A percentile compares a stretch with the other conserved stretches of the same genome.
These are phyloP conservation scores for Capronia coronata DNA, from an alignment of 2,329 filamentous ascomycete genomes.

Conservation along the genomic window DNA sequence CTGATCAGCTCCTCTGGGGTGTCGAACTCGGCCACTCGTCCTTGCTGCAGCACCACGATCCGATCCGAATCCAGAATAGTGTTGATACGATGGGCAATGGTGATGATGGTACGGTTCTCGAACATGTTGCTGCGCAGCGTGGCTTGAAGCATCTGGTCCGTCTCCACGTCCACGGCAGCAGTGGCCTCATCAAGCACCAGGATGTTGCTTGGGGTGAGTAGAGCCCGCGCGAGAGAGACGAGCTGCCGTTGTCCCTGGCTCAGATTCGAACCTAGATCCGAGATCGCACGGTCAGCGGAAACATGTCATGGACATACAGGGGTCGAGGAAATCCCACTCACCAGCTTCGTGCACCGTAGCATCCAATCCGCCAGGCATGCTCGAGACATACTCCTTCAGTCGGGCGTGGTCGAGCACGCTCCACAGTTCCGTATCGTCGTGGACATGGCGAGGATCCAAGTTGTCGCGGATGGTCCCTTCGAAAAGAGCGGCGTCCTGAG, in stretches of 20 bases:
- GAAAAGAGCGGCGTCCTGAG: conserved; percentile 93
- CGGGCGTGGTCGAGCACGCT: conserved; percentile 90
- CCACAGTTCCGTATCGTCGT: conserved; percentile 96
- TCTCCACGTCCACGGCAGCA: conserved; percentile 65
- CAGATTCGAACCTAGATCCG: conserved; percentile 70
- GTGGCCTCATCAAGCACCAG: conserved; percentile 96
- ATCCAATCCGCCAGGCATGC: conserved; percentile 84
- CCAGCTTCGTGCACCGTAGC: conserved; percentile 89
- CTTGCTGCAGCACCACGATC: conserved; percentile 88
- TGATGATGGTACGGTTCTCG: conserved; percentile 90
- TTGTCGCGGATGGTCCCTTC: conserved; percentile 92
- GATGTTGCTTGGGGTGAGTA: conserved; percentile 94
- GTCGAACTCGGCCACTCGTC: conserved; percentile 87
- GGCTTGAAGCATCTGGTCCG: conserved; percentile 58
- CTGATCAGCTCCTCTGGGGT: conserved; percentile 71
- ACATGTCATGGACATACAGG: conserved; percentile 7
- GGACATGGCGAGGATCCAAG: conserved; percentile 85
- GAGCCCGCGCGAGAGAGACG: conserved; percentile 83
- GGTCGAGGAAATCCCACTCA: conserved; percentile 44
- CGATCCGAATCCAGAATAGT: conserved; percentile 86
- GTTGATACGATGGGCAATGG: conserved; percentile 96
- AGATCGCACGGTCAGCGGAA: conserved; percentile 11
- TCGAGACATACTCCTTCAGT: conserved; percentile 79
- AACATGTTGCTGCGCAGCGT: conserved; percentile 64
- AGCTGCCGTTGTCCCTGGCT: conserved; percentile 93